Base-by-base conservation (phyloP, 805 yeast species). In the Metschnikowia gelsemii region DNA sequence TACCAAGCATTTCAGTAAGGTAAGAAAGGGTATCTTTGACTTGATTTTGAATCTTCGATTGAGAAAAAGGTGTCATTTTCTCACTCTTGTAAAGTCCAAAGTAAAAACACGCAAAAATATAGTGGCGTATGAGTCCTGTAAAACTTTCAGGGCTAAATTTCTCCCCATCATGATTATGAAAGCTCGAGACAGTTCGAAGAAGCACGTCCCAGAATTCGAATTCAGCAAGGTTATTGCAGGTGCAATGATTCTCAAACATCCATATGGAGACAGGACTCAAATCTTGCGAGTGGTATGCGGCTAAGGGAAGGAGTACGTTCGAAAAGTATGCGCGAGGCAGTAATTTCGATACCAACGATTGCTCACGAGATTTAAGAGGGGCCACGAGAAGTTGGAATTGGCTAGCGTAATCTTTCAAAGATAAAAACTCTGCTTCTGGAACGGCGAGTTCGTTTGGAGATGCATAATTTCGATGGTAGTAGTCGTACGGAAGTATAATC, bases 231-330 rank as follows among this genome's bases (percentile, higher is more conserved):
- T 14, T 21, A 8, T 26, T 31, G 14, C 47, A 38, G 12, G 3
- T 20, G 3, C 29, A 11, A 14, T 35, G 27, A 1, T 23, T 22
- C 3, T 32, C 13, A 33, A 51, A 57, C n/a, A 62, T 35, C 66
- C 67, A 64, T 4, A 40, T 25, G 8, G 49, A 42, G n/a, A 66
- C 48, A 3, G 66, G 62, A 2, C 38, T 41, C 30, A 65, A 55
- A 35, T 58, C 55, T 18, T 50, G 31, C 12, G 39, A 40, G 32
- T 56, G 33, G 40, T 54, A 59, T 1, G 24, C 42, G 5, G 58
- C 43, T 11, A 56, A 40, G 0, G 73, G 73, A 13, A 66, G 35
- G 3, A 64, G 48, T 12, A 64, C 71, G 19, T 55, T 42, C 4
- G 35, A 23, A 42, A 64, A 47, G 63, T 68, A 66, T 17, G 51